These are phyloP conservation scores for Boletus pseudopeckii DNA, from an alignment of 768 basidiomycete genomes.

Conservation along the genomic window DNA sequence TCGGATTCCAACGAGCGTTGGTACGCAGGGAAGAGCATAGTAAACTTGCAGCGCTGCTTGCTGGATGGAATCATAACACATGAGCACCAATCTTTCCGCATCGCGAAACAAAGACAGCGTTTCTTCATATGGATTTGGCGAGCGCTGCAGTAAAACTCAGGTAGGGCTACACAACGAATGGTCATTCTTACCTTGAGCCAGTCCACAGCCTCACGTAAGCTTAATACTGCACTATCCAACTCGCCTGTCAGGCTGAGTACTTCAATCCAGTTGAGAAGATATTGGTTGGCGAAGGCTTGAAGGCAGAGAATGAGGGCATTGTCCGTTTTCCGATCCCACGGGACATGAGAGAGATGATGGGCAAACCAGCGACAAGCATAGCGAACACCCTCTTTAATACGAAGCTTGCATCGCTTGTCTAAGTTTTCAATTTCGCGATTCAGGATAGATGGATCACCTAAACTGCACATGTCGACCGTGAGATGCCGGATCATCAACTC, in stretches of 20 bases:
- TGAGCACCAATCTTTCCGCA: conserved; percentile 17
- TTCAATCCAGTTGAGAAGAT: conserved; percentile 19
- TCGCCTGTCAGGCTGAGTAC: conserved; percentile 18
- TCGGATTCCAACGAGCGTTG: conserved; percentile 8
- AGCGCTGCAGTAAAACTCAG: conserved; percentile 6
- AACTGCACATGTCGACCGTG: conserved; percentile 10
- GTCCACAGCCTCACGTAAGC: conserved; percentile 6
- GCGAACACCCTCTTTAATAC: conserved; percentile 12
- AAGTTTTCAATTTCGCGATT: conserved; percentile 17
- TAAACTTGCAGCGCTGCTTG: conserved; percentile 19
- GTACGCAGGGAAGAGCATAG: conserved; percentile 9
- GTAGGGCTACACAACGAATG: not conserved
- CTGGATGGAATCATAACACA: conserved; percentile 19
- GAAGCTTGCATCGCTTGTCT: conserved; percentile 7
- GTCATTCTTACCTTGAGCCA: conserved; percentile 14
- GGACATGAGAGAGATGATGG: conserved; percentile 14
- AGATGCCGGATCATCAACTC: conserved; percentile 16
- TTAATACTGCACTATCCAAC: conserved; percentile 12
- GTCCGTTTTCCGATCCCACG: conserved; percentile 1
- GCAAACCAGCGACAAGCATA: conserved; percentile 23
- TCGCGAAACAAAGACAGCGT: conserved; percentile 10
- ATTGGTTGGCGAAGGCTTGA: conserved; percentile 7
- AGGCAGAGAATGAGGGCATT: conserved; percentile 5
- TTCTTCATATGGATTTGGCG: conserved; percentile 6
- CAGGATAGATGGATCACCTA: conserved; percentile 8